Evolutionary conservation across 805 yeast species (phyloP).

Genomic region (Torulaspora maleeae): DNA sequence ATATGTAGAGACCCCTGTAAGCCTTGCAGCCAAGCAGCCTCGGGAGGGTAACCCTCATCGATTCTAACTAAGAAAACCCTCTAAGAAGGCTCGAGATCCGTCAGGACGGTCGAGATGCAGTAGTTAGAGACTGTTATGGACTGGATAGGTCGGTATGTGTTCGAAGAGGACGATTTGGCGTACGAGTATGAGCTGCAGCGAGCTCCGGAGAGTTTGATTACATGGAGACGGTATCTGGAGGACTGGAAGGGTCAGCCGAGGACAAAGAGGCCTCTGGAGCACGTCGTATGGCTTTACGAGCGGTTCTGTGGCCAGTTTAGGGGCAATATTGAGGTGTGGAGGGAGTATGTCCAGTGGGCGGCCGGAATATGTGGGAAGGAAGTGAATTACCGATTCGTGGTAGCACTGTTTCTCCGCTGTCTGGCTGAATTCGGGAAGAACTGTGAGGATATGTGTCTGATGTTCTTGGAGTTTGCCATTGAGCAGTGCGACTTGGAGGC

Average conservation of each 20-base stretch:
- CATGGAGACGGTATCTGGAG: constrained; percentile 46
- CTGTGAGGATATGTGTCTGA: constrained; percentile 49
- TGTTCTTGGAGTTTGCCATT: constrained; percentile 48
- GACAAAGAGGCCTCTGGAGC: constrained; percentile 14
- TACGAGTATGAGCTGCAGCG: constrained; percentile 44
- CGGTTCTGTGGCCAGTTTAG: constrained; percentile 36
- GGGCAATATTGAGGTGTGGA: constrained; percentile 21
- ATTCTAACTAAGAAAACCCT: background rate
- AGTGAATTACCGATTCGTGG: background rate
- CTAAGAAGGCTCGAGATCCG: background rate
- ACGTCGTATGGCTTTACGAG: constrained; percentile 31
- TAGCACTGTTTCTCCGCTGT: constrained; percentile 25
- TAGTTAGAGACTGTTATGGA: constrained; percentile 4
- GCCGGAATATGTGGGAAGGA: constrained; percentile 3
- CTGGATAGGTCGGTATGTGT: constrained; percentile 14
- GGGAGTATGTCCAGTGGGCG: constrained; percentile 40
- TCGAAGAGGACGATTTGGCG: constrained; percentile 37
- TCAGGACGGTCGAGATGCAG: background rate
- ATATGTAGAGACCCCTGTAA: constrained; percentile 2
- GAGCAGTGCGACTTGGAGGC: constrained; percentile 35
- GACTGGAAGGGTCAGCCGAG: constrained; percentile 28
- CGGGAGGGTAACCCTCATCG: constrained; percentile 4
- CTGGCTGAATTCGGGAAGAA: constrained; percentile 27
- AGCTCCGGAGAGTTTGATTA: constrained; percentile 33
- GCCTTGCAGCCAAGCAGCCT: constrained; percentile 8